phyloP scores from a whole-genome alignment of 2,329 filamentous ascomycete genomes.

The Aspergillus costaricaensis region DNA sequence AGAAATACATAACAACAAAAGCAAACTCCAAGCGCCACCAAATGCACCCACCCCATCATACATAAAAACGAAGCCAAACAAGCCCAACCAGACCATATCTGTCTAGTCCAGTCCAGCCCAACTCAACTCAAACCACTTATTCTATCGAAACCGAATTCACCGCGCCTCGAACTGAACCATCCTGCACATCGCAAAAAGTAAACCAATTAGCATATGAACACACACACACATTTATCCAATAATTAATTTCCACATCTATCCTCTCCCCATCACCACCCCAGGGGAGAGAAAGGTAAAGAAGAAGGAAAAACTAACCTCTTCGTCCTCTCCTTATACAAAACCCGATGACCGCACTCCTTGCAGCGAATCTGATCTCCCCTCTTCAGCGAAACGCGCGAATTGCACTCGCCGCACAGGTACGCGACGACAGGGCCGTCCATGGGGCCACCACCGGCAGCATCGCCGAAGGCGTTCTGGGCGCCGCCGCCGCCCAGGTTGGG shows the following conservation, averaged over 20 bases:
- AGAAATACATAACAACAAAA: background rate
- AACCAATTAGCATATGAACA: conserved; percentile 11
- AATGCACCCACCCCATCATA: conserved; percentile 32
- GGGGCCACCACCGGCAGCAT: conserved; percentile 27
- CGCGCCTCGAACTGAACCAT: conserved; percentile 99
- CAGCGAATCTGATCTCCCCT: conserved; percentile 80
- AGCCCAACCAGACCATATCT: background rate
- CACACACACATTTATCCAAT: background rate
- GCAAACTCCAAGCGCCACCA: conserved; percentile 33
- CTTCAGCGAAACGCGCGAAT: conserved; percentile 72
- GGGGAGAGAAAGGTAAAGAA: background rate
- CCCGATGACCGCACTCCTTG: conserved; percentile 90
- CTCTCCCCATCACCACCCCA: background rate
- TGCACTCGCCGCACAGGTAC: conserved; percentile 84
- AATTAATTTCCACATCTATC: no score
- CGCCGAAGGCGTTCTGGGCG: conserved; percentile 7
- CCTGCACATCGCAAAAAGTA: conserved; percentile 49
- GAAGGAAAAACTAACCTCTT: conserved; percentile 70
- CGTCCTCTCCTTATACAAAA: conserved; percentile 96
- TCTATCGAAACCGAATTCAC: conserved; percentile 47
- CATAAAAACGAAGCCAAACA: conserved; percentile 1
- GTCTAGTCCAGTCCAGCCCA: background rate
- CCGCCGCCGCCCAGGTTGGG: conserved; percentile 41
- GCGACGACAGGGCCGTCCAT: conserved; percentile 60
- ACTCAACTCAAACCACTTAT: background rate